These are phyloP conservation scores for Rubroshorea leprosula DNA, from an alignment of 345 rosid species.

Conservation along the genomic window DNA sequence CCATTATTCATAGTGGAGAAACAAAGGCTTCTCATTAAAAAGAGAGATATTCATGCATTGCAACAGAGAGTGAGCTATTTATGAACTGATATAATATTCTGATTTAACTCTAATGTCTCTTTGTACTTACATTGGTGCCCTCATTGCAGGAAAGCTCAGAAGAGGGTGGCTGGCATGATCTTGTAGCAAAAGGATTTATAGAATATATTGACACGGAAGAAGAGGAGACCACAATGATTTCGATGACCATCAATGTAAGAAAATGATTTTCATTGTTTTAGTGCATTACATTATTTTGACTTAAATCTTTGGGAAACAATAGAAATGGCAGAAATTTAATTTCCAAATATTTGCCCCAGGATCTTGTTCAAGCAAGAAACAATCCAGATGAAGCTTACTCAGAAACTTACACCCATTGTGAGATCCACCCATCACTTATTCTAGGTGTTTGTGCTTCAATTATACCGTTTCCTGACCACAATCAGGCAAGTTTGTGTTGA, in stretches of 20 bases:
- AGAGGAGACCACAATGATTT: conserved; percentile 98
- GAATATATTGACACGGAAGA: conserved; percentile 97
- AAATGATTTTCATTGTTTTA: background rate
- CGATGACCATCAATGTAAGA: conserved; percentile 97
- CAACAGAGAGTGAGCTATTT: conserved; percentile 65
- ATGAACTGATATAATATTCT: conserved; percentile 1
- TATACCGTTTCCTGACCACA: conserved; percentile 98
- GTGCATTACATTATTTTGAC: background rate
- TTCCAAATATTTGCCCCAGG: conserved; percentile 38
- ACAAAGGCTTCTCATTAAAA: conserved; percentile 86
- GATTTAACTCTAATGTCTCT: background rate
- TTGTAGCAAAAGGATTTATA: conserved; percentile 79
- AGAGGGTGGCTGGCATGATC: conserved; percentile 93
- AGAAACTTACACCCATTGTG: conserved; percentile 92
- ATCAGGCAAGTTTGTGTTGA: conserved; percentile 57
- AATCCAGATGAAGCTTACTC: conserved; percentile 76
- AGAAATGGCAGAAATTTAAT: conserved; percentile 10
- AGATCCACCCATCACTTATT: conserved; percentile 95
- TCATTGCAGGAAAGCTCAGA: conserved; percentile 66
- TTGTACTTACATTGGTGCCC: conserved; percentile 11
- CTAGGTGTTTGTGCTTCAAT: conserved; percentile 98
- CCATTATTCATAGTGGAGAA: conserved; percentile 93
- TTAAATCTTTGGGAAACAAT: background rate
- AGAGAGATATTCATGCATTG: conserved; percentile 75
- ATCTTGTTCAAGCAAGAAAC: conserved; percentile 81